Conservation (phyloP, 2,329 filamentous ascomycete genomes). For the Cucurbitaria berberidis region DNA sequence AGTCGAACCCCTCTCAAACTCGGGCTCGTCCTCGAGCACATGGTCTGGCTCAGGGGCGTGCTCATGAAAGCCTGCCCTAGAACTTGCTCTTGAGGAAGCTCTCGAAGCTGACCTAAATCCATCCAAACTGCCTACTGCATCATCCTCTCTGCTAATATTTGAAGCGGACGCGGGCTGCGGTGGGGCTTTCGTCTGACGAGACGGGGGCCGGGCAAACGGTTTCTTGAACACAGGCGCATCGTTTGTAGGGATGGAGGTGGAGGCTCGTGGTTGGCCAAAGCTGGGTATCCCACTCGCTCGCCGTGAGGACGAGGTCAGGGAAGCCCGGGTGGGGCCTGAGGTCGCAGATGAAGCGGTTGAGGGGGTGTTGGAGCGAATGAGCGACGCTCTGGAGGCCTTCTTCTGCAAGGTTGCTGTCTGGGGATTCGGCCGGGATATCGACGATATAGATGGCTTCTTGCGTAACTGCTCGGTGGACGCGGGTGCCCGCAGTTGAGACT, state of each 20-base stretch:
- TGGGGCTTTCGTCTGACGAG: conserved; percentile 35
- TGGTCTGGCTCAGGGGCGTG: conserved; percentile 32
- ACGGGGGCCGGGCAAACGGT: conserved; percentile 45
- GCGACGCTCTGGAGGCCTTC: conserved; percentile 40
- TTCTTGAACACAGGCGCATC: conserved; percentile 46
- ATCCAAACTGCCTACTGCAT: conserved; percentile 52
- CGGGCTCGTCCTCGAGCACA: conserved; percentile 20
- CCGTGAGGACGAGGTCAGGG: conserved; percentile 31
- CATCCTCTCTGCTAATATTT: conserved; percentile 36
- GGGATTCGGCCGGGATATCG: conserved; percentile 24
- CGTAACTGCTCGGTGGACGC: conserved; percentile 53
- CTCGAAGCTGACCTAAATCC: conserved; percentile 53
- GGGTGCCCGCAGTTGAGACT: conserved; percentile 51
- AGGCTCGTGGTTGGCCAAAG: conserved; percentile 20
- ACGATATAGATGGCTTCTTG: conserved; percentile 41
- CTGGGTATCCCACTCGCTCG: conserved; percentile 30
- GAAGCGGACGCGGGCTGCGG: conserved; percentile 20
- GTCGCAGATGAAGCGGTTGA: conserved; percentile 21
- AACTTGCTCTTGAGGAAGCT: conserved; percentile 48
- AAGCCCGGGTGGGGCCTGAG: conserved; percentile 27
- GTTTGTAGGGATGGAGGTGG: conserved; percentile 12
- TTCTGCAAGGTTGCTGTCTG: conserved; percentile 33
- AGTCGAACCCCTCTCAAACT: conserved; percentile 20
- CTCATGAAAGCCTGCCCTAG: conserved; percentile 45
- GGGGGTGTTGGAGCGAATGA: conserved; percentile 31